Conservation (phyloP, 495 filamentous ascomycete genomes). For the Neurospora sp. region DNA sequence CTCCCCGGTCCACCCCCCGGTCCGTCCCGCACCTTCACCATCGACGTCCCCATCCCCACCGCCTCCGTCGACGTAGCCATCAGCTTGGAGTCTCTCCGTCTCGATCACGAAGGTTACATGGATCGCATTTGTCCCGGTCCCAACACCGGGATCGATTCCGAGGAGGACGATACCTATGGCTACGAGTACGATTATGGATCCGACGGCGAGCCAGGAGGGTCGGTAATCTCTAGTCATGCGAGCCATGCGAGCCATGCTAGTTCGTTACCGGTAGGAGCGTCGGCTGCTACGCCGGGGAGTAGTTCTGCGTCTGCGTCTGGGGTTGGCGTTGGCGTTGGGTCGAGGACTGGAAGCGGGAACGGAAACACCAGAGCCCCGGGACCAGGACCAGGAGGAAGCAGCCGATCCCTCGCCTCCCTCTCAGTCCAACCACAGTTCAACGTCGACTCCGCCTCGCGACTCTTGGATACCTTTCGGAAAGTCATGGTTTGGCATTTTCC, state of each 20-base stretch:
- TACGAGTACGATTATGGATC: conserved; percentile 1
- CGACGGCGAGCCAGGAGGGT: conserved; percentile 4
- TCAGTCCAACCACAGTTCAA: conserved; percentile 38
- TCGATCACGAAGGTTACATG: conserved; percentile 27
- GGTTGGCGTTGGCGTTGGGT: neutral
- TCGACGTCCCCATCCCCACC: conserved; percentile 34
- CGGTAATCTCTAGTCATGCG: conserved; percentile 3
- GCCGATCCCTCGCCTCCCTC: conserved; percentile 13
- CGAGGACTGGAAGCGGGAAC: neutral
- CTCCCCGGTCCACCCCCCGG: conserved; percentile 19
- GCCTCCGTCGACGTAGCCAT: conserved; percentile 21
- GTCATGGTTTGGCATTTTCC: conserved; percentile 32
- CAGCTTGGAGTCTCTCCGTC: conserved; percentile 25
- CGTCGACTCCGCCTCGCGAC: conserved; percentile 30
- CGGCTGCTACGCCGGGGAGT: conserved; percentile 20
- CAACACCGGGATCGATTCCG: conserved; percentile 9
- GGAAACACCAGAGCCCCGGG: neutral
- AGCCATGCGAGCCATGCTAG: conserved; percentile 8
- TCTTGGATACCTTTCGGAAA: conserved; percentile 27
- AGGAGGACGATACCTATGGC: conserved; percentile 3
- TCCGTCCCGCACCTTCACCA: conserved; percentile 39
- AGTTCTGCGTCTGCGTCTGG: conserved; percentile 4
- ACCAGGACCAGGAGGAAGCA: conserved; percentile 5
- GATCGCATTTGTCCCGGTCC: conserved; percentile 22
- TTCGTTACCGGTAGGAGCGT: conserved; percentile 23